Conservation (phyloP, 768 basidiomycete genomes). For the Aureoboletus auriporus region DNA sequence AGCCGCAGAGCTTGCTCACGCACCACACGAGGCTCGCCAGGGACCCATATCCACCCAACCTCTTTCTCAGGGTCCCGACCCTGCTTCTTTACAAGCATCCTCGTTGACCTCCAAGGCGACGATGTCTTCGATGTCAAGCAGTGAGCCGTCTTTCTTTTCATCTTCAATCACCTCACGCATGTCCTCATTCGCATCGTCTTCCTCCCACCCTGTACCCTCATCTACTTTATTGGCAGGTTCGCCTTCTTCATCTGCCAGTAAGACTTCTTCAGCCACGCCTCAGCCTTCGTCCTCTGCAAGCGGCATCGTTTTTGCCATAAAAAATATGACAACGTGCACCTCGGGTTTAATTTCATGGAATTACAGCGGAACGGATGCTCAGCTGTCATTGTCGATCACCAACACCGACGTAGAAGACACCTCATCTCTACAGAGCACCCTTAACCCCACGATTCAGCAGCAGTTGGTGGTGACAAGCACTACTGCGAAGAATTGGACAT, state of each 20-base stretch:
- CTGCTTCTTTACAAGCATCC: constrained; percentile 3
- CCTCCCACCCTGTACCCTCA: not conserved
- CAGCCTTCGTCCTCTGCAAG: constrained; percentile 12
- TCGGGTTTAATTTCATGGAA: constrained; percentile 35
- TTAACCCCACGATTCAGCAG: constrained; percentile 10
- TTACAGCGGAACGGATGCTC: constrained; percentile 31
- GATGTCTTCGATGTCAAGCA: constrained; percentile 12
- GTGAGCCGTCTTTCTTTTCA: constrained; percentile 10
- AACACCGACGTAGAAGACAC: constrained; percentile 35
- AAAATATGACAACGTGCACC: constrained; percentile 34
- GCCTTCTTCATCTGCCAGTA: not conserved
- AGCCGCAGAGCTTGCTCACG: constrained; percentile 11
- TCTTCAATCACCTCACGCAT: constrained; percentile 5
- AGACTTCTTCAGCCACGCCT: constrained; percentile 12
- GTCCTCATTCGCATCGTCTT: not conserved
- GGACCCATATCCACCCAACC: constrained; percentile 7
- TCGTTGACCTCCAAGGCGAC: constrained; percentile 6
- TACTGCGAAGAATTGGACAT: constrained; percentile 27
- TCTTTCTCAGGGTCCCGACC: constrained; percentile 3
- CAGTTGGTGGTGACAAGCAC: constrained; percentile 30
- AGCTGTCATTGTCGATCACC: constrained; percentile 36
- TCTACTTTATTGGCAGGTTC: constrained; percentile 2
- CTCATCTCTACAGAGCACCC: constrained; percentile 3
- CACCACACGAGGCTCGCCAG: constrained; percentile 20
- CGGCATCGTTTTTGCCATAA: constrained; percentile 21